These are phyloP conservation scores for Pseudocercospora crystallina DNA, from an alignment of 2,329 filamentous ascomycete species.

Conservation along the genomic window DNA sequence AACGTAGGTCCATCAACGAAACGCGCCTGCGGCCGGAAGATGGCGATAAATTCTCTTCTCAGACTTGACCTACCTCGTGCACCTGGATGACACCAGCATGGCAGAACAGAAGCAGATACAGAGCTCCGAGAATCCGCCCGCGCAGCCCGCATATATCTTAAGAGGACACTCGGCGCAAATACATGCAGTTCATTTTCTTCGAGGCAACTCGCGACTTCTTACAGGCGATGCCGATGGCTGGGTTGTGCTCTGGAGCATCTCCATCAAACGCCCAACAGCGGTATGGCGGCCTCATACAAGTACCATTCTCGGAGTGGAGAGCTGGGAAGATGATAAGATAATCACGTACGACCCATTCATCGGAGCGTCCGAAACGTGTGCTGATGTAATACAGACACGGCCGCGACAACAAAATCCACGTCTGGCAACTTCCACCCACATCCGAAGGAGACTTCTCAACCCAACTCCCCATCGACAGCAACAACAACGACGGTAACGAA, in stretches of 20 bases:
- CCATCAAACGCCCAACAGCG: constrained; percentile 74
- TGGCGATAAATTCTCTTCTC: no score
- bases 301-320: constrained; percentile 71
- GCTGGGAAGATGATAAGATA: constrained; percentile 70
- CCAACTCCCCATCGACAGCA: constrained; percentile 66
- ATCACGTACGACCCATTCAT: constrained; percentile 67
- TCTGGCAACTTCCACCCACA: constrained; percentile 69
- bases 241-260: constrained; percentile 80
- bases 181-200: constrained; percentile 72
- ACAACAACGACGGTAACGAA: constrained; percentile 30
- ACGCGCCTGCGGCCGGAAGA: no score
- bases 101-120: constrained; percentile 13
- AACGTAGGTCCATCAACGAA: no score
- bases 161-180: constrained; percentile 82
- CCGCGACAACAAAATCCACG: constrained; percentile 78
- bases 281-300: constrained; percentile 85
- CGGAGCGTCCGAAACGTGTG: not conserved
- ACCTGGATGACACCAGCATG: constrained; percentile 2
- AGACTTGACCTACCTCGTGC: no score
- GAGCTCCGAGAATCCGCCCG: constrained; percentile 41
- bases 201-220: constrained; percentile 71
- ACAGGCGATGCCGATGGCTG: constrained; percentile 91
- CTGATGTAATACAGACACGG: constrained; percentile 65
- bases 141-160: constrained; percentile 68
- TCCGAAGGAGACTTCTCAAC: constrained; percentile 67